phyloP scores from a whole-genome alignment of 495 filamentous ascomycete species.

The Daldinia childiae region DNA sequence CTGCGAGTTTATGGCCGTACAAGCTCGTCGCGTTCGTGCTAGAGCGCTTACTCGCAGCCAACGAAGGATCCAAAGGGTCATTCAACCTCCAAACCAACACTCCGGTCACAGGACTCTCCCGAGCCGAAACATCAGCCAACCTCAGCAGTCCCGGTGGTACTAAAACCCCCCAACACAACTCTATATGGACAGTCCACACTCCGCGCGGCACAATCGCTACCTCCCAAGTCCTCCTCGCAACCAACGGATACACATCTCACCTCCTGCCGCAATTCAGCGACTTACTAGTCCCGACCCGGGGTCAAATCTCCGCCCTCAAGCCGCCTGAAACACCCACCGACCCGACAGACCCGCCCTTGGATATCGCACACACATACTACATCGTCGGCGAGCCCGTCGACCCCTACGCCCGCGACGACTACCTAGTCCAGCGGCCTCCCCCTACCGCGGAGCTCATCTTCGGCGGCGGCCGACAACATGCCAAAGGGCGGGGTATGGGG shows the following conservation, averaged over 20 bases:
- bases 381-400: constrained; percentile 60
- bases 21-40: constrained; percentile 76
- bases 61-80: constrained; percentile 13
- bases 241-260: constrained; percentile 80
- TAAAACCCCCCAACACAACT: constrained; percentile 9
- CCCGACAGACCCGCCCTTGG: constrained; percentile 34
- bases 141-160: constrained; percentile 18
- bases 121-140: constrained; percentile 17
- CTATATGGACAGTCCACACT: constrained; percentile 67
- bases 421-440: constrained; percentile 74
- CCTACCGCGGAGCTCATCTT: constrained; percentile 67
- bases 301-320: constrained; percentile 74
- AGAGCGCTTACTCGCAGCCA: constrained; percentile 59
- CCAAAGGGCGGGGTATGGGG: constrained; percentile 60
- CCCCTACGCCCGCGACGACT: constrained; percentile 67
- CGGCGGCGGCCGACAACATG: constrained; percentile 65
- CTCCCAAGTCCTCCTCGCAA: constrained; percentile 73
- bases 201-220: constrained; percentile 67
- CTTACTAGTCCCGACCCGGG: constrained; percentile 78
- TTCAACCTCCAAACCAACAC: constrained; percentile 82
- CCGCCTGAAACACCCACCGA: constrained; percentile 53
- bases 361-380: constrained; percentile 66
- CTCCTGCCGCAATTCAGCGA: constrained; percentile 74
- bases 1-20: constrained; percentile 77
- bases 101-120: constrained; percentile 63